Percentiles rank a stretch among this genome's conserved stretches.
Conservation (phyloP, 2,329 filamentous ascomycete genomes). For the Didymella glomerata region DNA sequence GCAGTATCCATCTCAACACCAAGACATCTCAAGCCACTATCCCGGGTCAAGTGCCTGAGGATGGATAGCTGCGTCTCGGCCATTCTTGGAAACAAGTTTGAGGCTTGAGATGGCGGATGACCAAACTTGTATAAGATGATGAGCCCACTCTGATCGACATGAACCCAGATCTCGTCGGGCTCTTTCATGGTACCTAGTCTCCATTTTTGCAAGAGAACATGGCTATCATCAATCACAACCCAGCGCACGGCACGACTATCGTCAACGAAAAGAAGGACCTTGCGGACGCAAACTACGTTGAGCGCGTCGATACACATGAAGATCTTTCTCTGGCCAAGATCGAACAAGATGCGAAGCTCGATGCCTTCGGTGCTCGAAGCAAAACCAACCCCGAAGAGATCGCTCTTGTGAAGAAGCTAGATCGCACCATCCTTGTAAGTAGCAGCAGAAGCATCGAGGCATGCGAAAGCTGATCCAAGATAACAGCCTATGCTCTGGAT, state of each 20-base stretch:
- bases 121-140: conserved; percentile 8
- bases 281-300: conserved; percentile 8
- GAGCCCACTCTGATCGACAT: neutral
- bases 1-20: conserved; percentile 10
- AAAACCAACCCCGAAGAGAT: conserved; percentile 47
- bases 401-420: conserved; percentile 44
- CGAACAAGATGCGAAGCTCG: conserved; percentile 27
- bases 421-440: conserved; percentile 41
- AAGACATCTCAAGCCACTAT: conserved; percentile 12
- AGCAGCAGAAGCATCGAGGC: neutral
- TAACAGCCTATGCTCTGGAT: conserved; percentile 51
- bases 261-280: conserved; percentile 8
- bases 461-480: neutral
- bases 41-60: conserved; percentile 16
- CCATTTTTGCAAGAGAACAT: neutral
- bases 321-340: conserved; percentile 24
- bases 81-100: conserved; percentile 8
- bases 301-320: conserved; percentile 17
- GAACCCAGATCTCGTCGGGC: neutral
- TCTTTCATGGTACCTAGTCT: neutral
- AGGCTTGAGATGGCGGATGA: neutral
- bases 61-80: conserved; percentile 10
- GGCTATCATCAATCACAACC: neutral
- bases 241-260: neutral
- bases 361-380: conserved; percentile 42